Evolutionary conservation across 306 rosid genomes (phyloP).

Genomic region (Aeschynomene evenia): DNA sequence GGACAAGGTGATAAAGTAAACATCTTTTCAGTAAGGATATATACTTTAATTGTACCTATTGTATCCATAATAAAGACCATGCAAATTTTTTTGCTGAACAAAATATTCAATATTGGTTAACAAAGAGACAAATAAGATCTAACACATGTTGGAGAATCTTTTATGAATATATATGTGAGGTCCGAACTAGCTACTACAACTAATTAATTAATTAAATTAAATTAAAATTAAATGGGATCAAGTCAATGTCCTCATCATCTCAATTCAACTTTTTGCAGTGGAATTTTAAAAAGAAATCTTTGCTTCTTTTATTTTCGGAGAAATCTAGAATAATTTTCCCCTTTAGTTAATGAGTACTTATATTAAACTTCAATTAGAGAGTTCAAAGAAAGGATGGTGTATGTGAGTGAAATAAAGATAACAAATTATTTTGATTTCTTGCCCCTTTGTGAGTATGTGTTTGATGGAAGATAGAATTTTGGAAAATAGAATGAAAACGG

Average conservation of each 20-base stretch:
- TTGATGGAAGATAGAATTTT: no score
- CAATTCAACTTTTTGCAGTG: no score
- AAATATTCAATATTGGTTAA: neutral
- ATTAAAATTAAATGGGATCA: no score
- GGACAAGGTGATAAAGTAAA: slow-evolving; percentile 22
- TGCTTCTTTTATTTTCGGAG: neutral
- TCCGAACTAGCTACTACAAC: no score
- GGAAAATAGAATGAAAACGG: no score
- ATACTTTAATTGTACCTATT: neutral
- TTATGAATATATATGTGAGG: slow-evolving; percentile 18
- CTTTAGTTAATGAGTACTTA: neutral
- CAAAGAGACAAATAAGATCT: slow-evolving; percentile 36
- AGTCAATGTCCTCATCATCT: no score
- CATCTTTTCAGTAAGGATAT: slow-evolving; percentile 22
- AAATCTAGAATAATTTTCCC: neutral
- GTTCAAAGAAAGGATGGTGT: neutral
- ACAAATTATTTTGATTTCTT: neutral
- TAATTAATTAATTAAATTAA: no score
- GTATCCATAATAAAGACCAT: neutral
- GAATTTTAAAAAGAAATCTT: no score
- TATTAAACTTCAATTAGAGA: neutral
- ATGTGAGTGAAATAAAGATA: neutral
- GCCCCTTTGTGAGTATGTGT: neutral
- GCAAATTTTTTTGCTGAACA: slow-evolving; percentile 9
- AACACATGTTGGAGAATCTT: slow-evolving; percentile 33